phyloP scores from a whole-genome alignment of 768 basidiomycete genomes.

The Cyclocybe cylindracea region DNA sequence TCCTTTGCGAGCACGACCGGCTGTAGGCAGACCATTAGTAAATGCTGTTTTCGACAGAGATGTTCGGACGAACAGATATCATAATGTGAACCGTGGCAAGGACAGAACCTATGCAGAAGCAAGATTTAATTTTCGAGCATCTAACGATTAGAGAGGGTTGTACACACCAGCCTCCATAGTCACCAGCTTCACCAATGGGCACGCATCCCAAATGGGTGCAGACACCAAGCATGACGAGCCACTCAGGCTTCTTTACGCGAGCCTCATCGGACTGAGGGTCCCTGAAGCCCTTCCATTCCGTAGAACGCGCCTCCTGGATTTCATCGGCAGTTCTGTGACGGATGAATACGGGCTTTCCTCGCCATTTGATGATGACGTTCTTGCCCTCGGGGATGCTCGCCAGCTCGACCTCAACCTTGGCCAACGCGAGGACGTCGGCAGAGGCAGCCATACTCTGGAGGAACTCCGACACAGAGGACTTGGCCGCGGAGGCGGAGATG shows the following conservation, averaged over 20 bases:
- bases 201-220: constrained; percentile 99
- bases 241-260: constrained; percentile 92
- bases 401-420: constrained; percentile 96
- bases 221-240: constrained; percentile 90
- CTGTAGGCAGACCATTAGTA: constrained; percentile 35
- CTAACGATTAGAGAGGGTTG: not conserved
- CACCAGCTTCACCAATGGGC: constrained; percentile 96
- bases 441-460: constrained; percentile 95
- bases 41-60: constrained; percentile 2
- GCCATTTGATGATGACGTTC: constrained; percentile 98
- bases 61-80: constrained; percentile 76
- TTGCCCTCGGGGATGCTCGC: constrained; percentile 92
- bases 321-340: constrained; percentile 91
- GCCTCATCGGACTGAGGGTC: constrained; percentile 92
- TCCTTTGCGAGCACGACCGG: constrained; percentile 93
- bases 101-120: constrained; percentile 75
- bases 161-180: constrained; percentile 95
- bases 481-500: constrained; percentile 91
- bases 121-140: constrained; percentile 1
- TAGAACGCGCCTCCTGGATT: constrained; percentile 86
- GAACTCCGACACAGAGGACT: constrained; percentile 92
- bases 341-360: constrained; percentile 99
- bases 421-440: constrained; percentile 95
- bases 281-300: constrained; percentile 84
- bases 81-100: constrained; percentile 98